Conservation (phyloP, 495 filamentous ascomycete genomes). For the Annulohypoxylon nitens region DNA sequence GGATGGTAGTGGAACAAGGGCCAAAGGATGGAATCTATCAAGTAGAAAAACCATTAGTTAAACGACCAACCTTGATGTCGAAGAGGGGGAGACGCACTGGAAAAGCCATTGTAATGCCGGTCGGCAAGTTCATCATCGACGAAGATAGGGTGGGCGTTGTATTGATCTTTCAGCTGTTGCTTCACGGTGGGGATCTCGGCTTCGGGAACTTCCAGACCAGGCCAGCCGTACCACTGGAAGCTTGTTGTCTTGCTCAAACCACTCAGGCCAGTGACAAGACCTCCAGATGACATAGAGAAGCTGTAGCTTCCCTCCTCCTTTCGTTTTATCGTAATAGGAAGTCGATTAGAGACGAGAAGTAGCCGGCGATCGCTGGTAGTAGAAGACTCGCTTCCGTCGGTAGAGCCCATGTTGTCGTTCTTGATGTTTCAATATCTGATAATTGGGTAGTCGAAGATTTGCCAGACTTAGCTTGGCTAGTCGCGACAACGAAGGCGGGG, state of each 20-base stretch:
- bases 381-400: constrained; percentile 43
- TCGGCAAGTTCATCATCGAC: constrained; percentile 84
- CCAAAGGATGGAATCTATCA: constrained; percentile 90
- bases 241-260: constrained; percentile 91
- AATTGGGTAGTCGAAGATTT: neutral
- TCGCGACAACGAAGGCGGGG: neutral
- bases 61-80: neutral
- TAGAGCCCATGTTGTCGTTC: constrained; percentile 37
- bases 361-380: constrained; percentile 62
- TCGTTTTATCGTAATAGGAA: constrained; percentile 95
- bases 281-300: constrained; percentile 95
- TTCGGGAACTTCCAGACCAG: constrained; percentile 86
- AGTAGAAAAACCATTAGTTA: constrained; percentile 9
- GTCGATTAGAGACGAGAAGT: constrained; percentile 90
- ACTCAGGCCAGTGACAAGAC: constrained; percentile 89
- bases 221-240: constrained; percentile 99
- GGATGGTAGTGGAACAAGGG: constrained; percentile 97
- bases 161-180: constrained; percentile 77
- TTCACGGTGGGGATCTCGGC: constrained; percentile 73
- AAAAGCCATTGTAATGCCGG: constrained; percentile 87
- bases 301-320: constrained; percentile 82
- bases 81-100: constrained; percentile 66
- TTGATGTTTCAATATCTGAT: neutral
- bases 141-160: constrained; percentile 81
- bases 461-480: neutral